These are phyloP conservation scores for Leccinum ponderosum DNA, from an alignment of 1,284 basidiomycete genomes.

Conservation along the genomic window DNA sequence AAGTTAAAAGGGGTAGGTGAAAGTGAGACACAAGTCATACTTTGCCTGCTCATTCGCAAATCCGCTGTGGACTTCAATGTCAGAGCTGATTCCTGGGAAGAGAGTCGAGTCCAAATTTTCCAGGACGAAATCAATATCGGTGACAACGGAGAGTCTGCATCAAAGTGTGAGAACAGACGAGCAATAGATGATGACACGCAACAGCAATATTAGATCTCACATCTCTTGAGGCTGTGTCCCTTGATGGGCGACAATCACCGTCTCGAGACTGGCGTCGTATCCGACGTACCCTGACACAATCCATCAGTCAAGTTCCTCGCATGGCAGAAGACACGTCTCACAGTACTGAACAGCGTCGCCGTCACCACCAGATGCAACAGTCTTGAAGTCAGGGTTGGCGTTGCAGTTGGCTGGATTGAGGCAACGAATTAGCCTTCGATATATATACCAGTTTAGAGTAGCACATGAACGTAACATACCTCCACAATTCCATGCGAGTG, in stretches of 20 bases:
- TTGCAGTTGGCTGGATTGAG: no score
- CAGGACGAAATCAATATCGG: constrained; percentile 50
- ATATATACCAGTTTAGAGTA: no score
- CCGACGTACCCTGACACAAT: no score
- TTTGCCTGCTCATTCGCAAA: constrained; percentile 53
- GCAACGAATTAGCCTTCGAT: no score
- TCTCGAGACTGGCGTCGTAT: constrained; percentile 8
- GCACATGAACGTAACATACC: no score
- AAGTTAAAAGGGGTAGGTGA: background rate
- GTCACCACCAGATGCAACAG: no score
- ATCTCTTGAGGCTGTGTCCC: constrained; percentile 33
- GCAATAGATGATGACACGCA: background rate
- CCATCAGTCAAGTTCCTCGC: no score
- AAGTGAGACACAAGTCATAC: constrained; percentile 34
- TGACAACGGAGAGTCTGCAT: constrained; percentile 18
- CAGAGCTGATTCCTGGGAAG: constrained; percentile 58
- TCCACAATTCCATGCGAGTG: no score
- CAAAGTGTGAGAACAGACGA: background rate
- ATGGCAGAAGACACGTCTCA: no score
- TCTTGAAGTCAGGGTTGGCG: no score
- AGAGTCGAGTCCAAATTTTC: constrained; percentile 42
- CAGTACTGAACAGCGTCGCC: no score
- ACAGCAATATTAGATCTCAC: constrained; percentile 17
- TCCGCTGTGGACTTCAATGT: constrained; percentile 54
- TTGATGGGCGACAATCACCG: constrained; percentile 38